Percentiles rank a stretch among this genome's conserved stretches.
Conservation (phyloP, 1,139 yeast species). For the Yamadazyma kanchanaburiensis region DNA sequence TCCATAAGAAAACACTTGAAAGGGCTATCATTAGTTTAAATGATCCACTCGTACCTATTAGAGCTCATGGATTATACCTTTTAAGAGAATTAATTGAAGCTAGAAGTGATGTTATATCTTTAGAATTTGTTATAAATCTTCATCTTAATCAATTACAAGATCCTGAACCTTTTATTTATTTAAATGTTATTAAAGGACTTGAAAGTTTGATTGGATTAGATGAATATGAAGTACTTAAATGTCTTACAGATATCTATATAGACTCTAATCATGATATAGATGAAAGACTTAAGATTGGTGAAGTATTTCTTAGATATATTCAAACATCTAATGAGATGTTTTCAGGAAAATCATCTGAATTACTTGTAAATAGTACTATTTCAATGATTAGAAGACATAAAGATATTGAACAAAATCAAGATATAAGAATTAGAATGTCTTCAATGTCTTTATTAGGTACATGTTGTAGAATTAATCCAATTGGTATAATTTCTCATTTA, state of each 20-base stretch:
- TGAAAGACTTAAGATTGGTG: conserved; percentile 73
- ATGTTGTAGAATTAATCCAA: conserved; percentile 57
- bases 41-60: conserved; percentile 78
- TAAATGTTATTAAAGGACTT: conserved; percentile 80
- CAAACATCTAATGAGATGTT: conserved; percentile 47
- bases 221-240: conserved; percentile 34
- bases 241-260: conserved; percentile 41
- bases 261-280: conserved; percentile 44
- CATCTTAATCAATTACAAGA: conserved; percentile 68
- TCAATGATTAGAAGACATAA: conserved; percentile 31
- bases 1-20: conserved; percentile 26
- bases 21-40: conserved; percentile 65
- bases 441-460: conserved; percentile 78
- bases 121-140: conserved; percentile 55
- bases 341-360: conserved; percentile 31
- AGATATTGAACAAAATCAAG: conserved; percentile 31
- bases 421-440: conserved; percentile 73
- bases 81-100: conserved; percentile 55
- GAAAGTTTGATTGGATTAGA: conserved; percentile 52
- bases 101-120: conserved; percentile 47
- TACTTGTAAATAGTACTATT: conserved; percentile 32
- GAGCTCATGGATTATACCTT: conserved; percentile 80
- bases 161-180: conserved; percentile 80
- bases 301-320: conserved; percentile 64
- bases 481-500: conserved; percentile 47